phyloP scores from a whole-genome alignment of 176 grass and related monocot genomes.

The Carex parvula region DNA sequence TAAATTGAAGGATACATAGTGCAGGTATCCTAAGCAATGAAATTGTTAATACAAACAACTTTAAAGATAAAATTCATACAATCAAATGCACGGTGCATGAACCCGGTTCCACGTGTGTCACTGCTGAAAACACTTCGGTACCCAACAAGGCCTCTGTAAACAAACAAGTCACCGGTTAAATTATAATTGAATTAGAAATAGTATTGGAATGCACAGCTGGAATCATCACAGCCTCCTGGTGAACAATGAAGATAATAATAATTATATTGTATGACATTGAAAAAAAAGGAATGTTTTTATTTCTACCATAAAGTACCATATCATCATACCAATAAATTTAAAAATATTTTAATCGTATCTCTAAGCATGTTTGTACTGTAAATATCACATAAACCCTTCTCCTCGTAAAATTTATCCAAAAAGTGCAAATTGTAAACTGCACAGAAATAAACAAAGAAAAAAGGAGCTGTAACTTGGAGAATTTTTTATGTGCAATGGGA shows the following conservation, averaged over 20 bases:
- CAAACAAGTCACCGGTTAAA: conserved; percentile 10
- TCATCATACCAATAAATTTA: background rate
- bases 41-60: background rate
- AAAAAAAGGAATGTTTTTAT: background rate
- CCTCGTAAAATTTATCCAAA: background rate
- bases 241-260: background rate
- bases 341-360: background rate
- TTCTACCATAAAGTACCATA: background rate
- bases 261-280: background rate
- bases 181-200: background rate
- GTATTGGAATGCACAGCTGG: background rate
- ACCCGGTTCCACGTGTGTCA: conserved; percentile 94
- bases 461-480: background rate
- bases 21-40: background rate
- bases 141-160: conserved; percentile 86
- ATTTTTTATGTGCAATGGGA: background rate
- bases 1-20: background rate
- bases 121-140: conserved; percentile 95
- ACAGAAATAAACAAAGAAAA: background rate
- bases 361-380: background rate
- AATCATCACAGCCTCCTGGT: background rate
- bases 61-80: conserved; percentile 49
- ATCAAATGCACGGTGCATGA: conserved; percentile 97
- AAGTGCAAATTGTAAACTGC: background rate
- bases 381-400: background rate